These are phyloP conservation scores for Pseudopyricularia cyperi DNA, from an alignment of 2,329 filamentous ascomycete genomes.

Conservation along the genomic window DNA sequence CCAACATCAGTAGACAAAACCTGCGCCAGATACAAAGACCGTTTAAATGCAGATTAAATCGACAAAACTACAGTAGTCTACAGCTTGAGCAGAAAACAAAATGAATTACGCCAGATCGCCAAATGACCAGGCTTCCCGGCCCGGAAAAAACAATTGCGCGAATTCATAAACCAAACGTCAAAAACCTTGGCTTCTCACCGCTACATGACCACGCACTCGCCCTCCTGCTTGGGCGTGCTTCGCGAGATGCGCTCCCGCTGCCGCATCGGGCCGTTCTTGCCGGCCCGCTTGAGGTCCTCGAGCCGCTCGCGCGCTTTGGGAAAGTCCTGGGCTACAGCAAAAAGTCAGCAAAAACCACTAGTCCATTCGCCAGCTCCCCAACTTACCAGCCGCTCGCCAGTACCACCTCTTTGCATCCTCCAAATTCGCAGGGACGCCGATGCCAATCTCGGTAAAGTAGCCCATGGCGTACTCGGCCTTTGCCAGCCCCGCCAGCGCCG, in stretches of 20 bases:
- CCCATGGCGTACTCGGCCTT: constrained; percentile 99
- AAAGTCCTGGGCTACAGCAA: constrained; percentile 73
- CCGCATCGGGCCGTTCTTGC: constrained; percentile 52
- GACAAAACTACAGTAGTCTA: background rate
- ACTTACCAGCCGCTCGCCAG: constrained; percentile 89
- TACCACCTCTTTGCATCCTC: constrained; percentile 99
- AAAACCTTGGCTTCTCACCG: too few relatives aligned
- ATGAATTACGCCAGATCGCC: background rate
- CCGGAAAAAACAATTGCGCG: background rate
- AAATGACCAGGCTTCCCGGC: background rate
- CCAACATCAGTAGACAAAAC: too few relatives aligned
- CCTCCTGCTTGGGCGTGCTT: constrained; percentile 75
- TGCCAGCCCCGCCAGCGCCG: constrained; percentile 71
- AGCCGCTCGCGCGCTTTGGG: constrained; percentile 85
- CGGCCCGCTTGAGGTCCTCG: constrained; percentile 77
- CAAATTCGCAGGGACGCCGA: constrained; percentile 71
- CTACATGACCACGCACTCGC: constrained; percentile 79
- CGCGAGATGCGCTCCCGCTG: constrained; percentile 68
- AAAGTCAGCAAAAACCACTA: background rate
- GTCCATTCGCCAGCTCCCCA: background rate
- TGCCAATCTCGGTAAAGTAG: constrained; percentile 92
- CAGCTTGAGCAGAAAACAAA: background rate
- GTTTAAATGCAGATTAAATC: too few relatives aligned
- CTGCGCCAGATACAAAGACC: too few relatives aligned
- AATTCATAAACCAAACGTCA: background rate